A percentile compares a stretch with the other conserved stretches of the same genome.
Evolutionary conservation across 352 stramenopile genomes (phyloP).

Genomic region (Globisporangium iwayamae): DNA sequence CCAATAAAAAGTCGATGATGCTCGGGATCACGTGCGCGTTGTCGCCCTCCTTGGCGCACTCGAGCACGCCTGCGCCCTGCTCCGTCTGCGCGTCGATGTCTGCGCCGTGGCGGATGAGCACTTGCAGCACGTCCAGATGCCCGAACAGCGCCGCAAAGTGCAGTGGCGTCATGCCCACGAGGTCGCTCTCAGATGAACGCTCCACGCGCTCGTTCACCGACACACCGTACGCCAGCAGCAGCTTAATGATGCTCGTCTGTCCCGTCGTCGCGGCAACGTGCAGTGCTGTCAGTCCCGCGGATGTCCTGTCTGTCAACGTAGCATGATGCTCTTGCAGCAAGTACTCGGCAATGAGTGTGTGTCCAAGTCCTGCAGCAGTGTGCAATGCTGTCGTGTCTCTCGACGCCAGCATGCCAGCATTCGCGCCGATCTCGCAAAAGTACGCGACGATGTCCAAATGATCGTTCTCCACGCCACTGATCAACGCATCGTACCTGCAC

Average conservation of each 20-base stretch:
- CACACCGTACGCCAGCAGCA: slow-evolving; percentile 24
- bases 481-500: slow-evolving; percentile 11
- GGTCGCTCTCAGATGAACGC: slow-evolving; percentile 4
- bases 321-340: slow-evolving; percentile 16
- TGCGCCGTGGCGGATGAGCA: slow-evolving; percentile 17
- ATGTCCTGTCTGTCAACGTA: slow-evolving; percentile 6
- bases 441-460: slow-evolving; percentile 16
- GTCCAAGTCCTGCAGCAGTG: slow-evolving; percentile 14
- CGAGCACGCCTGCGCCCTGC: slow-evolving; percentile 17
- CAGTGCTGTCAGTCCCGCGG: slow-evolving; percentile 20
- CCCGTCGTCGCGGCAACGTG: slow-evolving; percentile 27
- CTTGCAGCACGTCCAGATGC: slow-evolving; percentile 15
- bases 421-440: slow-evolving; percentile 19
- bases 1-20: slow-evolving; percentile 17
- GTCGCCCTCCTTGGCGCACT: slow-evolving; percentile 18
- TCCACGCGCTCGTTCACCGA: slow-evolving; percentile 15
- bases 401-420: slow-evolving; percentile 11
- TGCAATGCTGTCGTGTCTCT: slow-evolving; percentile 17
- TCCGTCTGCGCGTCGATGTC: slow-evolving; percentile 18
- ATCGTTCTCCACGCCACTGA: slow-evolving; percentile 15
- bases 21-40: slow-evolving; percentile 18
- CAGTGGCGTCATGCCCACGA: slow-evolving; percentile 21
- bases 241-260: slow-evolving; percentile 27
- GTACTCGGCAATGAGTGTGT: slow-evolving; percentile 15
- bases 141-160: slow-evolving; percentile 20